Percentiles rank a stretch among this genome's conserved stretches.
These are phyloP conservation scores for Raffaelea ambrosiae DNA, from an alignment of 2,329 filamentous ascomycete genomes.

Conservation along the genomic window DNA sequence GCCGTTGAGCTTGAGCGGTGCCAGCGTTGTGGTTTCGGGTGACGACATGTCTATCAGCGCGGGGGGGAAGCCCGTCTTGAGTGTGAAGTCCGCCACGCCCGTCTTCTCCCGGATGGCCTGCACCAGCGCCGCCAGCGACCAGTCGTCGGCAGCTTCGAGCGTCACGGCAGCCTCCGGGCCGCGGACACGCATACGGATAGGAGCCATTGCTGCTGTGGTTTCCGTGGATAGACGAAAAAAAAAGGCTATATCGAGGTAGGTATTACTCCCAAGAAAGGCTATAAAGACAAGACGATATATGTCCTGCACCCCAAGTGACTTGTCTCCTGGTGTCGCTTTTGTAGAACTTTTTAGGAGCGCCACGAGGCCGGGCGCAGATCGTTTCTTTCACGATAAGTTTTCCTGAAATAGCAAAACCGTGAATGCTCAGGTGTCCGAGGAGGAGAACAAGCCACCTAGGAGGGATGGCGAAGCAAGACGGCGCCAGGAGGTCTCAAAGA, in stretches of 20 bases:
- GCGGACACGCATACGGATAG: slow-evolving; percentile 64
- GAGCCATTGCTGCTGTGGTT: slow-evolving; percentile 3
- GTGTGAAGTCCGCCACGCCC: slow-evolving; percentile 55
- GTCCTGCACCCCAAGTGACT: too few species aligned
- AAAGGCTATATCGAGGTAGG: neutral
- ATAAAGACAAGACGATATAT: too few species aligned
- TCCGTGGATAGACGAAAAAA: neutral
- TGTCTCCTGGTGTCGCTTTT: too few species aligned
- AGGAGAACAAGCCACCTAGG: too few species aligned
- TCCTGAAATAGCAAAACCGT: too few species aligned
- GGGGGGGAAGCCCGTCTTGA: slow-evolving; percentile 82
- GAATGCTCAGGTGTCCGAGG: too few species aligned
- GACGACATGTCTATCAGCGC: slow-evolving; percentile 56
- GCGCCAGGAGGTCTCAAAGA: too few species aligned
- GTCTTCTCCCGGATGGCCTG: slow-evolving; percentile 55
- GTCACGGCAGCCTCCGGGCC: slow-evolving; percentile 65
- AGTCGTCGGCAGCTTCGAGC: slow-evolving; percentile 58
- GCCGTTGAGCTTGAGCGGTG: slow-evolving; percentile 35
- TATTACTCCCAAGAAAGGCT: neutral
- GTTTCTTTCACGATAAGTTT: too few species aligned
- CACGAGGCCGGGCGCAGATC: too few species aligned
- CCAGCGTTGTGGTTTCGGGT: slow-evolving; percentile 29
- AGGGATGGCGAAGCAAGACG: too few species aligned
- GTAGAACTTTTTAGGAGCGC: too few species aligned
- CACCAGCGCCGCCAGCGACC: slow-evolving; percentile 55